Conservation (phyloP, 495 filamentous ascomycete genomes). For the Aspergillus funiculosus region DNA sequence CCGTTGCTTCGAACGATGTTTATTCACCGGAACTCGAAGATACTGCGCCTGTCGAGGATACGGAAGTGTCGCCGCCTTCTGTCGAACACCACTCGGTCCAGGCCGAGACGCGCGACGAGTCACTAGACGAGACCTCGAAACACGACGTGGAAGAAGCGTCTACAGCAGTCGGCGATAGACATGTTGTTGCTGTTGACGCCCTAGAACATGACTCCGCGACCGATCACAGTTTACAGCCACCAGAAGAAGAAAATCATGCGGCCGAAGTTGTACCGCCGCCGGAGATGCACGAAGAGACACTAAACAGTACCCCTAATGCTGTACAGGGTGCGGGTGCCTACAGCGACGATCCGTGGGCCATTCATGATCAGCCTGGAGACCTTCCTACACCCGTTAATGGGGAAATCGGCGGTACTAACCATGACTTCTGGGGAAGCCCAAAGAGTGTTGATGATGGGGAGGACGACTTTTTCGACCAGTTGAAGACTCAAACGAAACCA, state of each 20-base stretch:
- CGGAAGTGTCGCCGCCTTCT: background rate
- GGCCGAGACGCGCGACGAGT: constrained; percentile 2
- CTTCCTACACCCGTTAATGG: constrained; percentile 7
- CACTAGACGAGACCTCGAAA: constrained; percentile 3
- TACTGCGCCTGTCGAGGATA: background rate
- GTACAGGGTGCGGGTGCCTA: background rate
- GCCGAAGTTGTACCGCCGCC: background rate
- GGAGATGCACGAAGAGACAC: background rate
- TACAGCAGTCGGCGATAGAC: background rate
- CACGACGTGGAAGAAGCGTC: too few species aligned
- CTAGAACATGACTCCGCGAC: background rate
- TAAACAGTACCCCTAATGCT: background rate
- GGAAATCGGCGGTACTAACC: constrained; percentile 17
- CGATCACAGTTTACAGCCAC: background rate
- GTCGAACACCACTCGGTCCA: background rate
- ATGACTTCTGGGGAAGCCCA: constrained; percentile 29
- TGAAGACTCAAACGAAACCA: constrained; percentile 45
- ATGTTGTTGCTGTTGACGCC: background rate
- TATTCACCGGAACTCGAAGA: background rate
- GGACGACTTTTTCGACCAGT: constrained; percentile 45
- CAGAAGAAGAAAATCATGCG: background rate
- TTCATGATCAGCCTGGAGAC: background rate
- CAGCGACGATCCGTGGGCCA: constrained; percentile 3
- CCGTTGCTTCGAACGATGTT: background rate
- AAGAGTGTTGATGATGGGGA: constrained; percentile 32